A percentile compares a stretch with the other conserved stretches of the same genome.
These are phyloP conservation scores for Eucalyptus microcorys DNA, from an alignment of 345 rosid genomes.

Conservation along the genomic window DNA sequence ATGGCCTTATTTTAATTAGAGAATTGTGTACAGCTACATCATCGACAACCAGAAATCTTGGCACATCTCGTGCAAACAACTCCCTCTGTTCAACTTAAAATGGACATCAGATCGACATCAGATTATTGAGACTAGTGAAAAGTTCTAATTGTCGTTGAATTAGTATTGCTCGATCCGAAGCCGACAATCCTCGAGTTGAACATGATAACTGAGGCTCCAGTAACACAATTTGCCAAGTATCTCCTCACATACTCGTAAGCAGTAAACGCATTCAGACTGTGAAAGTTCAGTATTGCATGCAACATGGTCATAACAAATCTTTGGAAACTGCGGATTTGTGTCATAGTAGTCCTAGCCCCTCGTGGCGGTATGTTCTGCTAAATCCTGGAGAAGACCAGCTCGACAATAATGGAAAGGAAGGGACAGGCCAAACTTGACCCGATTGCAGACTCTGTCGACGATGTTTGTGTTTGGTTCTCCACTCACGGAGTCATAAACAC, in stretches of 20 bases:
- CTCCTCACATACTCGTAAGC: neutral
- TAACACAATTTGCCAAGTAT: neutral
- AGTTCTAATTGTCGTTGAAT: neutral
- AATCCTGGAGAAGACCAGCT: neutral
- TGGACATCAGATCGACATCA: neutral
- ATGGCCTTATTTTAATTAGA: neutral
- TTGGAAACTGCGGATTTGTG: neutral
- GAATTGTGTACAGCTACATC: neutral
- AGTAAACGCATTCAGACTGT: neutral
- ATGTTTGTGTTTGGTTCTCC: neutral
- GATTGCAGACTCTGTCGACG: neutral
- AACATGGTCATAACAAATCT: neutral
- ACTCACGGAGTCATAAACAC: neutral
- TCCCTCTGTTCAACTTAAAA: neutral
- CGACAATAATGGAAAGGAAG: neutral
- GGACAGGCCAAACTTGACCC: neutral
- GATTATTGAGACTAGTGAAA: neutral
- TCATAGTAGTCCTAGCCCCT: neutral
- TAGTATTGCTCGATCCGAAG: neutral
- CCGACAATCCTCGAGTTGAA: neutral
- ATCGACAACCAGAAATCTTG: neutral
- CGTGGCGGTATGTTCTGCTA: neutral
- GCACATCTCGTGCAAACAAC: neutral
- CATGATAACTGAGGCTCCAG: neutral
- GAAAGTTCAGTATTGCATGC: neutral